A percentile compares a stretch with the other conserved stretches of the same genome.
Evolutionary conservation across 176 grass and related monocot species (phyloP).

Genomic region (Oryza meridionalis): DNA sequence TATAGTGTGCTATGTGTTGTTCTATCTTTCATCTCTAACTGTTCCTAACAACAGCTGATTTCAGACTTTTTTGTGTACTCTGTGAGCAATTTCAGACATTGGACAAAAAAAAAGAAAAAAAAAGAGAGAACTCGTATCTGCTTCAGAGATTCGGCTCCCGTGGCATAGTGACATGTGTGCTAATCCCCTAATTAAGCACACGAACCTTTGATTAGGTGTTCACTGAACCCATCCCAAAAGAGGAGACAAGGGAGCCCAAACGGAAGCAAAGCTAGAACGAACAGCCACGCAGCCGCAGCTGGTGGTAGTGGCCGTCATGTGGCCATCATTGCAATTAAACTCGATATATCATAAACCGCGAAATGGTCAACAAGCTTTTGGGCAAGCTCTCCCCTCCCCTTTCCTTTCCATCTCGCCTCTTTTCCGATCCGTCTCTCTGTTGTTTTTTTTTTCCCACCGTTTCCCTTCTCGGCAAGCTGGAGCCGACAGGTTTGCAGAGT

Average conservation of each 20-base stretch:
- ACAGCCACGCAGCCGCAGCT: slow-evolving; percentile 17
- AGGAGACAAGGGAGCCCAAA: slow-evolving; percentile 38
- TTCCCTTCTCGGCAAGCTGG: slow-evolving; percentile 37
- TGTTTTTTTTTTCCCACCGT: neutral
- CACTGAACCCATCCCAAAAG: slow-evolving; percentile 35
- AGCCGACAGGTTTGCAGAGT: neutral
- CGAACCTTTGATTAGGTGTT: neutral
- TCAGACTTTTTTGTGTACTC: too few relatives aligned
- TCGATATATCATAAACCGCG: neutral
- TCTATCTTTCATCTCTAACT: neutral
- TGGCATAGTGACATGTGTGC: neutral
- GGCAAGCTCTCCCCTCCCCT: neutral
- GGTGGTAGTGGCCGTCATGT: slow-evolving; percentile 61
- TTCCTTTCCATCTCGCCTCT: slow-evolving; percentile 5
- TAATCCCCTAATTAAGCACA: neutral
- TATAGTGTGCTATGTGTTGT: neutral
- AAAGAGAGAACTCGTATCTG: neutral
- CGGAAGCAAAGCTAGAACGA: slow-evolving; percentile 18
- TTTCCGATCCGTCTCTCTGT: slow-evolving; percentile 8
- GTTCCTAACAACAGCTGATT: neutral
- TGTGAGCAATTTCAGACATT: neutral
- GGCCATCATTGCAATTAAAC: slow-evolving; percentile 43
- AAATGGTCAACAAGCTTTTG: slow-evolving; percentile 52
- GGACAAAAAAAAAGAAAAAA: too few relatives aligned
- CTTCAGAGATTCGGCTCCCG: slow-evolving; percentile 4